Evolutionary conservation across 1,284 basidiomycete species (phyloP), one percentile per base, ranked within the genome.

Genomic region (Ganoderma leucocontextum): DNA sequence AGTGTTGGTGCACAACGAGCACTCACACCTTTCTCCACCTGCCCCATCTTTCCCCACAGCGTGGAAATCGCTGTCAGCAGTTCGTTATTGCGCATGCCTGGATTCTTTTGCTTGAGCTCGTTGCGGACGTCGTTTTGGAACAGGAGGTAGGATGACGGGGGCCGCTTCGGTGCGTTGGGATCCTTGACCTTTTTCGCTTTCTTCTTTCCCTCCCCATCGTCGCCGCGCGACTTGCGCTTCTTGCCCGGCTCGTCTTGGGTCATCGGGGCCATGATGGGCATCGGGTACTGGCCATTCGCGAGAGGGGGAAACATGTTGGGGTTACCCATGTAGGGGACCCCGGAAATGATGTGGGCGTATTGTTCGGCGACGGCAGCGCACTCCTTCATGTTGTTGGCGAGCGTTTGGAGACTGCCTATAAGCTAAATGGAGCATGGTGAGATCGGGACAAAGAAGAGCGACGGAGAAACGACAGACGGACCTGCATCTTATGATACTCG

Each of bases 81-180:
- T 70, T 97, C 95, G 65, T 86, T 81, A 78, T 97, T 91, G 53
- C 87, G 80, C 69, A 95, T 81, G 12, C 82, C 81, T 4, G 94
- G 92, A 78, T 93, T 83, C 73, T 86, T 81, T 60, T 83, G 83
- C 82, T 91, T 91, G 75, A 95, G 84, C 72, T 88, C 82, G 71
- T 90, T 88, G 76, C 96, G 91, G 69, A 96, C 87, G 55, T 95
- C 92, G 79, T 98, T 98, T 82, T 98, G 97, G 87, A 94, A 99
- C 75, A 98, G 85, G 78, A 99, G 90, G 84, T 98, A 99, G 22
- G 96, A 96, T 22, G 95, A 95, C 25, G 96, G 88, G 35, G 97
- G 96, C 19, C 96, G 91, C 82, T 98, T 98, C 53, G 97, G 97
- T 67, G 95, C 95, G 79, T 96, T 93, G 42, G 96, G 96, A 79